phyloP scores from a whole-genome alignment of 495 filamentous ascomycete species.

The Aspergillus homomorphus region DNA sequence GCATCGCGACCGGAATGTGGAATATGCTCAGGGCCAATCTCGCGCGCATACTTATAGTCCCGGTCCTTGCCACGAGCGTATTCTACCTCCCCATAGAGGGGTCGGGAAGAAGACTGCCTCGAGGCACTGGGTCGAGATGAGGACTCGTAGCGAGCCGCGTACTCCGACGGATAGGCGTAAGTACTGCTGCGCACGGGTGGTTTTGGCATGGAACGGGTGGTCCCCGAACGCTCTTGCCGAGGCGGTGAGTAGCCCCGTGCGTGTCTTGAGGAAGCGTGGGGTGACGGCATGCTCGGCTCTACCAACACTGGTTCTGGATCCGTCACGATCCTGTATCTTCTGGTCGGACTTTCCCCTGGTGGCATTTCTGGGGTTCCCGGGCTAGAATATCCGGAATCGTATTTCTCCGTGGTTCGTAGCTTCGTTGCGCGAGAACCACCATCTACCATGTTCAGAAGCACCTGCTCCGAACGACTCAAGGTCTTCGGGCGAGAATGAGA shows the following conservation, averaged over 20 bases:
- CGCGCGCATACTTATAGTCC: constrained; percentile 14
- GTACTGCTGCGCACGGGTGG: constrained; percentile 20
- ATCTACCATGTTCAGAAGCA: constrained; percentile 25
- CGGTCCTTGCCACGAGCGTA: constrained; percentile 11
- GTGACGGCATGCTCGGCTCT: constrained; percentile 28
- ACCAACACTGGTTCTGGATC: constrained; percentile 31
- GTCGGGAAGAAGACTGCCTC: constrained; percentile 11
- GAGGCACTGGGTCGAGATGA: constrained; percentile 8
- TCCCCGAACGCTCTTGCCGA: constrained; percentile 13
- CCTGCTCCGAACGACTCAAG: constrained; percentile 21
- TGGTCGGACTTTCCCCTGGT: constrained; percentile 27
- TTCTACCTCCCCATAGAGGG: constrained; percentile 20
- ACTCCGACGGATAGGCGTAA: constrained; percentile 18
- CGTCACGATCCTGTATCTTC: constrained; percentile 32
- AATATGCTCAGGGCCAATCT: constrained; percentile 11
- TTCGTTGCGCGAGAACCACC: constrained; percentile 32
- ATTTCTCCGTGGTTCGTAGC: constrained; percentile 28
- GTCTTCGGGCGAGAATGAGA: constrained; percentile 26
- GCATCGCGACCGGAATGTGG: neutral
- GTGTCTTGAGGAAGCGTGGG: constrained; percentile 23
- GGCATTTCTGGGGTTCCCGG: constrained; percentile 40
- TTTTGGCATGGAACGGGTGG: constrained; percentile 7
- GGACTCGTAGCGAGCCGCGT: neutral
- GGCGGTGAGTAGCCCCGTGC: constrained; percentile 19
- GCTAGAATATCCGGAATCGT: constrained; percentile 49